Evolutionary conservation across 2,329 filamentous ascomycete species (phyloP).

Genomic region (Colletotrichum aenigma): DNA sequence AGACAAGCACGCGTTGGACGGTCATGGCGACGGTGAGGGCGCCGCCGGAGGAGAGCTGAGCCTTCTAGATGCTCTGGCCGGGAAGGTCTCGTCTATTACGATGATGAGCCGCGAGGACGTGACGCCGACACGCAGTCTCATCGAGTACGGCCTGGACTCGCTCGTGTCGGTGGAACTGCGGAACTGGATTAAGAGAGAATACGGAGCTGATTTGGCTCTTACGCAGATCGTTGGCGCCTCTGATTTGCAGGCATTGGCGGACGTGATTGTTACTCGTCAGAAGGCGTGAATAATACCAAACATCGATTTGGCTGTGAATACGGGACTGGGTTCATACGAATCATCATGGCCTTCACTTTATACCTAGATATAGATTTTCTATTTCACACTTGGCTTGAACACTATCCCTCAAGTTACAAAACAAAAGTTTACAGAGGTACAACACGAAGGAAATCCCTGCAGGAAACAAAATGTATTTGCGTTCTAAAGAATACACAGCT

Average conservation of each 20-base stretch:
- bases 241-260: not conserved
- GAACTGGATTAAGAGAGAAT: not conserved
- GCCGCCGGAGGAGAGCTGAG: not conserved
- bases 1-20: not conserved
- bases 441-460: not conserved
- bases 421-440: fast-evolving
- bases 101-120: not conserved
- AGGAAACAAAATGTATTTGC: not conserved
- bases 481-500: not conserved
- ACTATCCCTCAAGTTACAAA: not conserved
- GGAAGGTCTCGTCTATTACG: not conserved
- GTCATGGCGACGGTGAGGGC: not conserved
- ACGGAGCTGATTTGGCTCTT: not conserved
- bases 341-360: no score
- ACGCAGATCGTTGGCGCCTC: not conserved
- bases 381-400: not conserved
- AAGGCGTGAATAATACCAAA: not conserved
- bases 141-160: not conserved
- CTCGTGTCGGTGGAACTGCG: not conserved
- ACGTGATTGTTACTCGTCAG: not conserved
- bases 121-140: not conserved
- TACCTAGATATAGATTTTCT: no score
- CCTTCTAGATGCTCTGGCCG: not conserved
- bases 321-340: not conserved
- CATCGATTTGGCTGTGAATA: not conserved